These are phyloP conservation scores for Ehretia macrophylla DNA, from an alignment of 257 asterid genomes.

Conservation along the genomic window DNA sequence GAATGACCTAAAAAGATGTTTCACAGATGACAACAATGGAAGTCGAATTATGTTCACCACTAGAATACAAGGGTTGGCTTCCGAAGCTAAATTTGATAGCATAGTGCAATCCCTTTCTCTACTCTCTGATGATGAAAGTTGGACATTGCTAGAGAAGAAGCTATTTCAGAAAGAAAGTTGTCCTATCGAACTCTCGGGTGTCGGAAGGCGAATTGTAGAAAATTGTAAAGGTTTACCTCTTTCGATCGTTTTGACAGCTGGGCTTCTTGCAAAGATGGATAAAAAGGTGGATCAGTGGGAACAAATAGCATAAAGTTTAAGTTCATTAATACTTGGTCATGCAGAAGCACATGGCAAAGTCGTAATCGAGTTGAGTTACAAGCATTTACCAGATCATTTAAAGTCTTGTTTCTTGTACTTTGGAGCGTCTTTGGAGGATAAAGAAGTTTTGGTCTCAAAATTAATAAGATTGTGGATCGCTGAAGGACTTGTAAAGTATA, in stretches of 20 bases:
- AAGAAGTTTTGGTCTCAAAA: background rate
- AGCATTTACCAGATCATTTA: background rate
- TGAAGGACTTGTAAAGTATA: background rate
- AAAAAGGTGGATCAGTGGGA: background rate
- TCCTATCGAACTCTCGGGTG: background rate
- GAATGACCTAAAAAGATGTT: conserved; percentile 6
- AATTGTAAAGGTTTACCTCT: conserved; percentile 2
- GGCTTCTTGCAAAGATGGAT: background rate
- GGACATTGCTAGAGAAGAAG: background rate
- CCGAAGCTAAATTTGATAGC: background rate
- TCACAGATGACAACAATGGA: background rate
- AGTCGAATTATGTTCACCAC: conserved; percentile 11
- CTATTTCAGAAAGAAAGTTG: background rate
- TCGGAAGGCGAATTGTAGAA: conserved; percentile 1
- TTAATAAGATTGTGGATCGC: conserved; percentile 6
- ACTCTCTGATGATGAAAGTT: background rate
- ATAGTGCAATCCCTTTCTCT: background rate
- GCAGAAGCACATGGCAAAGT: background rate
- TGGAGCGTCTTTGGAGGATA: background rate
- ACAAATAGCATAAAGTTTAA: background rate
- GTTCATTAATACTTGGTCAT: background rate
- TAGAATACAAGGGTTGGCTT: background rate
- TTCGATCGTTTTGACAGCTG: background rate
- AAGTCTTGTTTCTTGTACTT: background rate
- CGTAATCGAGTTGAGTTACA: background rate